Conservation (phyloP, 2,329 filamentous ascomycete species). For the Cladosporium colombiae region DNA sequence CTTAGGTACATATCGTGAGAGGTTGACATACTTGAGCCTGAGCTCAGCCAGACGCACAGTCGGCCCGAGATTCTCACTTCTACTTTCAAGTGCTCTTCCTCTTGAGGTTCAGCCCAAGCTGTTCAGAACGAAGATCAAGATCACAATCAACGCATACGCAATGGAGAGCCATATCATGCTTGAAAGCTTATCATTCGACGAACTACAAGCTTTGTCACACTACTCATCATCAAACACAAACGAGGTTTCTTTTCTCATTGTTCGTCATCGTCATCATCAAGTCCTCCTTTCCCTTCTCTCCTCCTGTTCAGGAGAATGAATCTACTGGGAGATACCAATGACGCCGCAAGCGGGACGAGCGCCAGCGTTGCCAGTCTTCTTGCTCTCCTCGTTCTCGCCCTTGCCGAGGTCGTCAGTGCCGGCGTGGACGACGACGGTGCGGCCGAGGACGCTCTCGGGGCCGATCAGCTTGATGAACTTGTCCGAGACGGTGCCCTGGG, state of each 20-base stretch:
- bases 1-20: too few relatives aligned
- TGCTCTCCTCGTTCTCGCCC: conserved; percentile 88
- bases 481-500: conserved; percentile 78
- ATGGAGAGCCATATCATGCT: neutral
- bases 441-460: conserved; percentile 90
- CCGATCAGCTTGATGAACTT: conserved; percentile 93
- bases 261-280: conserved; percentile 13
- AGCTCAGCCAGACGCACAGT: too few relatives aligned
- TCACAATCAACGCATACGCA: neutral
- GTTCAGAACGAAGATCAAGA: neutral
- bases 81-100: neutral
- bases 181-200: neutral
- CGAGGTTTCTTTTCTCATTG: neutral
- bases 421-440: conserved; percentile 90
- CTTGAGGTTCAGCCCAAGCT: neutral
- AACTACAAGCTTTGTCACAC: neutral
- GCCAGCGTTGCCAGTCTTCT: conserved; percentile 98
- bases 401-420: conserved; percentile 97
- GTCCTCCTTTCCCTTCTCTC: neutral
- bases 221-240: neutral
- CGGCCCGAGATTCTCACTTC: neutral
- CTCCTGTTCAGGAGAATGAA: neutral
- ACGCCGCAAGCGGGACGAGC: conserved; percentile 85
- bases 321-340: conserved; percentile 37
- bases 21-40: too few relatives aligned